Percentiles rank a stretch among this genome's conserved stretches.
Evolutionary conservation across 169 alveolate species (phyloP).

Genomic region (Cryptosporidium baileyi): DNA sequence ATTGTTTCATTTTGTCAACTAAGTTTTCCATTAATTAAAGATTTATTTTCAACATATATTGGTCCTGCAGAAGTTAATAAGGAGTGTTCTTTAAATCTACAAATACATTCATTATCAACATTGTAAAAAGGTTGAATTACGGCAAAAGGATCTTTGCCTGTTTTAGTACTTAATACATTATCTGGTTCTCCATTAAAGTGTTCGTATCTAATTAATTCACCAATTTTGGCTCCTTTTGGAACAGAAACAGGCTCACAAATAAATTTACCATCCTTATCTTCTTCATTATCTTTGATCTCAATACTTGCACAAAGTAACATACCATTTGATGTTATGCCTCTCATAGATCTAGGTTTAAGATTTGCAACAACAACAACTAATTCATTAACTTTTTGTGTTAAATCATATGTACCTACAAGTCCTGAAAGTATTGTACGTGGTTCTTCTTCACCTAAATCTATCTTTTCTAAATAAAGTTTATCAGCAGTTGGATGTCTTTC

Average conservation of each 20-base stretch:
- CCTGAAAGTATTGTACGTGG: conserved; percentile 81
- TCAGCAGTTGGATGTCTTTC: conserved; percentile 84
- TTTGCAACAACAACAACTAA: conserved; percentile 83
- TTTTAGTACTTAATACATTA: conserved; percentile 75
- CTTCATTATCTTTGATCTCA: neutral
- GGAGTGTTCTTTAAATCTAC: conserved; percentile 32
- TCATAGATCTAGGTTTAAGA: conserved; percentile 79
- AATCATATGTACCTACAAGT: conserved; percentile 72
- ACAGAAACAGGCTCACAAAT: conserved; percentile 72
- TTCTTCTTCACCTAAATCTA: conserved; percentile 86
- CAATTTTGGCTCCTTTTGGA: conserved; percentile 72
- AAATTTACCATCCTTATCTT: conserved; percentile 5
- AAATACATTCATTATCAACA: neutral
- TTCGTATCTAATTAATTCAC: conserved; percentile 73
- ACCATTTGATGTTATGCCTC: conserved; percentile 83
- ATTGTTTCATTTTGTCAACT: neutral
- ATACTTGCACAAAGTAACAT: conserved; percentile 78
- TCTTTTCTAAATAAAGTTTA: conserved; percentile 84
- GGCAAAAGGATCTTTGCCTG: conserved; percentile 79
- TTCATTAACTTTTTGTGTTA: conserved; percentile 79
- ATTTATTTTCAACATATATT: conserved; percentile 34
- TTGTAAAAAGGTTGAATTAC: conserved; percentile 75
- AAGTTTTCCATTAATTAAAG: neutral
- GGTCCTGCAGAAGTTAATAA: conserved; percentile 68
- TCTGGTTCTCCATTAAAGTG: conserved; percentile 79